Conservation (phyloP, 2,329 filamentous ascomycete species). For the Curvularia verruculosa region DNA sequence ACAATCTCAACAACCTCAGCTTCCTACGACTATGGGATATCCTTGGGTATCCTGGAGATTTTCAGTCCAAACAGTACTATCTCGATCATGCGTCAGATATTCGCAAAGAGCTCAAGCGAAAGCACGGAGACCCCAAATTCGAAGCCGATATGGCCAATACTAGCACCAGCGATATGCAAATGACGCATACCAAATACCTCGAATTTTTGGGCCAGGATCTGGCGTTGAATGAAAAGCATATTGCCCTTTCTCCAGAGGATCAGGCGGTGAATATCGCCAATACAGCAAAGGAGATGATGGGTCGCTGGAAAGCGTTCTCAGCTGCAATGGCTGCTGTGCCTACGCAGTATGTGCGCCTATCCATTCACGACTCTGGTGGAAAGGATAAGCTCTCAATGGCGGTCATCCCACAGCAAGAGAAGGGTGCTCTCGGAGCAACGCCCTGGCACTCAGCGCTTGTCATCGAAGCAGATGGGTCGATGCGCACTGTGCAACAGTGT, state of each 20-base stretch:
- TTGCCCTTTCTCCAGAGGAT: constrained; percentile 24
- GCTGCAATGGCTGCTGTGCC: constrained; percentile 28
- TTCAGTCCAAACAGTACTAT: constrained; percentile 29
- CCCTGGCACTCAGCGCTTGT: constrained; percentile 36
- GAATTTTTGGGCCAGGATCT: constrained; percentile 37
- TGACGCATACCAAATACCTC: constrained; percentile 39
- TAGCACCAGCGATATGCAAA: constrained; percentile 32
- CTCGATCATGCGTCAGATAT: constrained; percentile 32
- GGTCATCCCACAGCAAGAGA: constrained; percentile 32
- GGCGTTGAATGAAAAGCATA: constrained; percentile 22
- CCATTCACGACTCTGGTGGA: constrained; percentile 41
- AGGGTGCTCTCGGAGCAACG: constrained; percentile 29
- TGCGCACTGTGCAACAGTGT: constrained; percentile 26
- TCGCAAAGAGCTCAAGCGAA: constrained; percentile 31
- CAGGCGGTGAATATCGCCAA: constrained; percentile 28
- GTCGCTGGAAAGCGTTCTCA: constrained; percentile 36
- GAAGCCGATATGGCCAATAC: constrained; percentile 41
- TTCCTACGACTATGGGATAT: constrained; percentile 30
- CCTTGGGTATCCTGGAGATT: constrained; percentile 23
- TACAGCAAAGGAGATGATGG: constrained; percentile 43
- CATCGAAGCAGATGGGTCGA: constrained; percentile 28
- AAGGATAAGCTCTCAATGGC: constrained; percentile 40
- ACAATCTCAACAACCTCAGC: constrained; percentile 27
- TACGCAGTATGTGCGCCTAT: constrained; percentile 36
- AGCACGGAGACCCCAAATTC: constrained; percentile 33